A percentile compares a stretch with the other conserved stretches of the same genome.
These are phyloP conservation scores for Nepenthes mirabilis DNA, from an alignment of 148 eudicot species.

Conservation along the genomic window DNA sequence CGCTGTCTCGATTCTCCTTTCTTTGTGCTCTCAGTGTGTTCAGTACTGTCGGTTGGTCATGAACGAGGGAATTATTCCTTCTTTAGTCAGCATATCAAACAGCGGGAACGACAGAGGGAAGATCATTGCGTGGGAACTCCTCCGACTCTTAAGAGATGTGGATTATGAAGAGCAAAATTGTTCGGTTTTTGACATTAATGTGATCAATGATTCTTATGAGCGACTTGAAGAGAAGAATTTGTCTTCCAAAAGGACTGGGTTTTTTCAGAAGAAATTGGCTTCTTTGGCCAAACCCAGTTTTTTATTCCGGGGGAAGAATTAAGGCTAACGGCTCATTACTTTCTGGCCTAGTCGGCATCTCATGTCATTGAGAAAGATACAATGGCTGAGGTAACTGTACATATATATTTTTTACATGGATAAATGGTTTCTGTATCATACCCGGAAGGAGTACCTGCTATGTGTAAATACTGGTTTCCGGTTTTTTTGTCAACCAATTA, in stretches of 20 bases:
- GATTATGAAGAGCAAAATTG: slow-evolving; percentile 2
- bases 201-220: slow-evolving; percentile 2
- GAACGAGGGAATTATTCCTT: slow-evolving; percentile 60
- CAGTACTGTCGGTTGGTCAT: slow-evolving; percentile 47
- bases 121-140: slow-evolving; percentile 45
- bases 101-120: slow-evolving; percentile 59
- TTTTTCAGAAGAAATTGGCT: slow-evolving; percentile 15
- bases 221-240: slow-evolving; percentile 10
- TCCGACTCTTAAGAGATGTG: slow-evolving; percentile 31
- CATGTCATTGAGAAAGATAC: too few species aligned
- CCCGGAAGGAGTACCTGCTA: too few species aligned
- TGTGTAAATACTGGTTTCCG: too few species aligned
- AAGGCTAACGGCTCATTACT: too few species aligned
- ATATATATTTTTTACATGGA: too few species aligned
- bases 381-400: too few species aligned
- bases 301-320: not conserved
- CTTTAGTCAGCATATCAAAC: slow-evolving; percentile 22
- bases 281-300: slow-evolving; percentile 11
- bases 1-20: slow-evolving; percentile 45
- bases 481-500: too few species aligned
- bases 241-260: slow-evolving; percentile 17
- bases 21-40: slow-evolving; percentile 41
- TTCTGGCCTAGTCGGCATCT: too few species aligned
- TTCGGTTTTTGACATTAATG: slow-evolving; percentile 4
- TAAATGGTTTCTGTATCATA: too few species aligned